phyloP scores from a whole-genome alignment of 2,329 filamentous ascomycete species.

The Dactylonectria estremocensis region DNA sequence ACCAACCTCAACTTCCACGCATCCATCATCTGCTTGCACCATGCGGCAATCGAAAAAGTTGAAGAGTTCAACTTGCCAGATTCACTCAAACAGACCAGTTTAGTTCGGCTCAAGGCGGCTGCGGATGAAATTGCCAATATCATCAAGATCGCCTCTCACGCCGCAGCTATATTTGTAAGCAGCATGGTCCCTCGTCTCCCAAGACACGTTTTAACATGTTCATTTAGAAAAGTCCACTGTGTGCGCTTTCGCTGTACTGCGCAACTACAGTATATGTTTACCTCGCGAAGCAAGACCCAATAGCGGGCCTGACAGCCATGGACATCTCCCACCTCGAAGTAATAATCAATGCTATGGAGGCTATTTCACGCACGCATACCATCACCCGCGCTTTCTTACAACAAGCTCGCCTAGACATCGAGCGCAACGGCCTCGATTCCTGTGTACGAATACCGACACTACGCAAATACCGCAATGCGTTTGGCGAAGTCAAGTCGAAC shows the following conservation, averaged over 20 bases:
- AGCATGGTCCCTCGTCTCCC: background rate
- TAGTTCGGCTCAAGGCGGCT: slow-evolving; percentile 81
- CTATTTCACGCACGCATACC: slow-evolving; percentile 79
- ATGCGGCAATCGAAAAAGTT: slow-evolving; percentile 88
- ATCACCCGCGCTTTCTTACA: slow-evolving; percentile 89
- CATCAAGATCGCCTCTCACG: slow-evolving; percentile 83
- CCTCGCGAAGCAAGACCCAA: slow-evolving; percentile 77
- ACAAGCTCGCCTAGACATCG: slow-evolving; percentile 87
- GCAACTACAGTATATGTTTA: slow-evolving; percentile 88
- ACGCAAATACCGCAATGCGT: slow-evolving; percentile 51
- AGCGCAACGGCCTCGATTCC: slow-evolving; percentile 62
- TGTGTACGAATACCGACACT: slow-evolving; percentile 56
- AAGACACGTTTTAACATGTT: background rate
- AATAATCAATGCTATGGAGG: slow-evolving; percentile 83
- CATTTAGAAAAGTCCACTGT: slow-evolving; percentile 54
- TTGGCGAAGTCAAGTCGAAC: slow-evolving; percentile 52
- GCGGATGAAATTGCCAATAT: slow-evolving; percentile 89
- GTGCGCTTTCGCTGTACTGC: slow-evolving; percentile 86
- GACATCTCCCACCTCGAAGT: slow-evolving; percentile 76
- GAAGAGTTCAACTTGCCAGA: slow-evolving; percentile 78
- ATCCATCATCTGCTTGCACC: slow-evolving; percentile 89
- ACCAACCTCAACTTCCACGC: slow-evolving; percentile 92
- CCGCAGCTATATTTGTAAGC: slow-evolving; percentile 77
- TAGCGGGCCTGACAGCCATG: slow-evolving; percentile 68
- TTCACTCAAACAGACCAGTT: slow-evolving; percentile 78